A percentile compares a stretch with the other conserved stretches of the same genome.
These are phyloP conservation scores for Microascus cirrosus DNA, from an alignment of 2,329 filamentous ascomycete genomes.

Conservation along the genomic window DNA sequence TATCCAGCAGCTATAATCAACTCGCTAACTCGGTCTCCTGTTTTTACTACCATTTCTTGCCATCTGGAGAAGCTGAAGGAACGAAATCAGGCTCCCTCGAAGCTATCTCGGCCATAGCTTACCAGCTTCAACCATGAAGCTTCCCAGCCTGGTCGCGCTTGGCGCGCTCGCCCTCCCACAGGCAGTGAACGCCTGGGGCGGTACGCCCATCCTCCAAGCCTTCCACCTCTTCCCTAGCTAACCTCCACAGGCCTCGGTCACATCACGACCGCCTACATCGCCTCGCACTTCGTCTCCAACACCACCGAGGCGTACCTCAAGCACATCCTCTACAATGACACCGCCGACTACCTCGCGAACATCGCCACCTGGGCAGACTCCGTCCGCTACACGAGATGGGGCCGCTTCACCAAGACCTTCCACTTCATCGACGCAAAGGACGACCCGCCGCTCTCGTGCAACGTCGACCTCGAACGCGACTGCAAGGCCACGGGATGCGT, in stretches of 20 bases:
- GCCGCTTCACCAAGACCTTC: constrained; percentile 48
- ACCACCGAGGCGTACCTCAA: constrained; percentile 47
- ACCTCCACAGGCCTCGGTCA: constrained; percentile 43
- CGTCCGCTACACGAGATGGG: constrained; percentile 52
- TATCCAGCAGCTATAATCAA: background rate
- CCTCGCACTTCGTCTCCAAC: constrained; percentile 46
- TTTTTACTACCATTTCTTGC: background rate
- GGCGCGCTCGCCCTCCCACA: constrained; percentile 18
- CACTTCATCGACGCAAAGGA: constrained; percentile 63
- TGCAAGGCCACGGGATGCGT: constrained; percentile 53
- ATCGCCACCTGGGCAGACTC: constrained; percentile 59
- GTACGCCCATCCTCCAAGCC: constrained; percentile 15
- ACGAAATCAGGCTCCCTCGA: background rate
- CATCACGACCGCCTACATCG: constrained; percentile 54
- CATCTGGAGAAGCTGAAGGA: background rate
- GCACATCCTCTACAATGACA: constrained; percentile 40
- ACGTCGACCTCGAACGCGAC: constrained; percentile 47
- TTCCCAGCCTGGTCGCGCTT: constrained; percentile 14
- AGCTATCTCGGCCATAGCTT: background rate
- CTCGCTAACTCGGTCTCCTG: background rate
- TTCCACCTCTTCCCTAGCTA: background rate
- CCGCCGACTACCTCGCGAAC: constrained; percentile 46
- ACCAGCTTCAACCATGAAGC: constrained; percentile 17
- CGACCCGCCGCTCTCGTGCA: constrained; percentile 43
- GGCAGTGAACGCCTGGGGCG: constrained; percentile 28